phyloP scores from a whole-genome alignment of 805 yeast genomes.

The Teunomyces atbi region DNA sequence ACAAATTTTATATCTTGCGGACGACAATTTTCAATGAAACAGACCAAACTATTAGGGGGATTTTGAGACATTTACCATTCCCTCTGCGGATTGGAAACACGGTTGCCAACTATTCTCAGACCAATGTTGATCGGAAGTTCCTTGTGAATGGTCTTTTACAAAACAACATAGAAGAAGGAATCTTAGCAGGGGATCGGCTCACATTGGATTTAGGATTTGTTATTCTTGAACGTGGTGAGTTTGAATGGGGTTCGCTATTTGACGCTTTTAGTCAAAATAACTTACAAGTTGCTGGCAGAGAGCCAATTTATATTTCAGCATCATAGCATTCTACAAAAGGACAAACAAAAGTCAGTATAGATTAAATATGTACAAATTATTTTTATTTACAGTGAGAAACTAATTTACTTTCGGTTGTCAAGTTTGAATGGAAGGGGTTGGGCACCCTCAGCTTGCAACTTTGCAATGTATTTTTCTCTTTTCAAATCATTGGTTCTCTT shows the following conservation, averaged over 20 bases:
- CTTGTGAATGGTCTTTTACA: conserved; percentile 75
- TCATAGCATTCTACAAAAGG: conserved; percentile 12
- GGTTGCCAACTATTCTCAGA: conserved; percentile 22
- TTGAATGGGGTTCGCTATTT: conserved; percentile 65
- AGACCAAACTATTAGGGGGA: conserved; percentile 44
- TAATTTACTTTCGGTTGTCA: conserved; percentile 18
- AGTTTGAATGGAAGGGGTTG: conserved; percentile 27
- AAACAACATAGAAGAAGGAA: conserved; percentile 26
- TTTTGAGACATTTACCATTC: conserved; percentile 60
- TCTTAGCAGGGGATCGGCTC: conserved; percentile 43
- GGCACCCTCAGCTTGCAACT: conserved; percentile 71
- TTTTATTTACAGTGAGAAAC: conserved; percentile 4
- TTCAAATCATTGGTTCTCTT: conserved; percentile 77
- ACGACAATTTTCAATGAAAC: conserved; percentile 53
- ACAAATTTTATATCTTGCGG: conserved; percentile 50
- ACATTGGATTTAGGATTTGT: conserved; percentile 54
- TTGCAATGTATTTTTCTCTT: conserved; percentile 63
- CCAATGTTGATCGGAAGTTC: conserved; percentile 51
- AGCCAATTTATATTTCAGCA: conserved; percentile 33
- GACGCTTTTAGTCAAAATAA: conserved; percentile 22
- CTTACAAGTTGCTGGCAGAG: conserved; percentile 23
- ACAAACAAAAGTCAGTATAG: not conserved
- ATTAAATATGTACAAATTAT: not conserved
- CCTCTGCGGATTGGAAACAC: conserved; percentile 14
- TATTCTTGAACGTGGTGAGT: conserved; percentile 73